Conservation (phyloP, 495 filamentous ascomycete species). For the Aspergillus saccharolyticus region DNA sequence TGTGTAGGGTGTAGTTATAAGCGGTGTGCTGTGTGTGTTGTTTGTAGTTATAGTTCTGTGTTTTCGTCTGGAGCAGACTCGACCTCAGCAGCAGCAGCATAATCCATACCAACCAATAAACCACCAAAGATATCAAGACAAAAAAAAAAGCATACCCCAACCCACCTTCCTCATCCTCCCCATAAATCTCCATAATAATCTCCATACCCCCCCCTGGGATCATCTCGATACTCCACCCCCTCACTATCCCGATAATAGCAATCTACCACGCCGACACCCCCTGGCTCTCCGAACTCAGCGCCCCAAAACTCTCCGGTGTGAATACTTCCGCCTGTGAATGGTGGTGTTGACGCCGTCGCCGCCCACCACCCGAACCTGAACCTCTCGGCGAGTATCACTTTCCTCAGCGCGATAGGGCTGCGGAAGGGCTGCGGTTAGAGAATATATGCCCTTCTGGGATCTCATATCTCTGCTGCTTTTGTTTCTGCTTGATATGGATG, state of each 20-base stretch:
- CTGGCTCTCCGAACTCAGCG: slow-evolving; percentile 21
- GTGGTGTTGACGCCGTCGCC: slow-evolving; percentile 39
- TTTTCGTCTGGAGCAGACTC: no score
- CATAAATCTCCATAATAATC: not conserved
- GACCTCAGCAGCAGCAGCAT: no score
- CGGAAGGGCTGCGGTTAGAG: slow-evolving; percentile 7
- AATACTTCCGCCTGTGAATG: slow-evolving; percentile 35
- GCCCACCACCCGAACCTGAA: slow-evolving; percentile 9
- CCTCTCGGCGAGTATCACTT: slow-evolving; percentile 24
- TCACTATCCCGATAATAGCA: not conserved
- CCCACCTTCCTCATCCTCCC: not conserved
- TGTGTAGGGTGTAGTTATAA: no score
- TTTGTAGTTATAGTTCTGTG: no score
- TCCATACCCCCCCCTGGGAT: no score
- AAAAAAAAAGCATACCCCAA: no score
- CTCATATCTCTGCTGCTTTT: not conserved
- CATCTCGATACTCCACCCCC: not conserved
- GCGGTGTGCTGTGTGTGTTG: no score
- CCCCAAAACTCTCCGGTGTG: slow-evolving; percentile 23
- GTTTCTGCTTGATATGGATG: not conserved
- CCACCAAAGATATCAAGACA: no score
- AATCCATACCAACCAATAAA: no score
- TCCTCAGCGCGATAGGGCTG: slow-evolving; percentile 20
- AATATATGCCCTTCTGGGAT: slow-evolving; percentile 1
- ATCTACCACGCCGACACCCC: slow-evolving; percentile 2